Base-by-base conservation (phyloP, 1,139 yeast genomes). In the Lodderomyces theae region DNA sequence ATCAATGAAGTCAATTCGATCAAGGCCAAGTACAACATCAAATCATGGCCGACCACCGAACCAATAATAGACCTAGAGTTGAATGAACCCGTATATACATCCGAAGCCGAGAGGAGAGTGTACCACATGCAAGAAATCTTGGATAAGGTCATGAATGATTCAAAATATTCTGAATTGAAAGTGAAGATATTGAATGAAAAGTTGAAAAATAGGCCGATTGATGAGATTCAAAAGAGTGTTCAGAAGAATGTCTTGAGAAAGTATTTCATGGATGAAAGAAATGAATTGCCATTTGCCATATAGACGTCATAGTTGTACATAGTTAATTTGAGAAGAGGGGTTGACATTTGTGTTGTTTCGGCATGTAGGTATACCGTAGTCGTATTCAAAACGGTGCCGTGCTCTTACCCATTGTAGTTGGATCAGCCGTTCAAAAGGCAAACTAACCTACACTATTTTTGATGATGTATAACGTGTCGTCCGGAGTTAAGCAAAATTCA, bases 11-110 rank as follows among this genome's bases (percentile, higher is more conserved):
- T 81, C 45, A 59, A 68, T 37, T 63, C 66, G 39, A 72, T 83
- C 48, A 72, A 72, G 50, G 52, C 54, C 35, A 72, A 70, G 50
- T 80, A 84, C 56, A 76, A 77, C 35, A 76, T 84, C 41, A 63
- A 68, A 36, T 66, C 79, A 42, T 82, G 88, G 81, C 86, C 89
- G 5, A 53, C 66, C 3, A 58, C 66, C 9, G 69, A 71, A 44
- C 73, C 74, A 8, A 56, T 69, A 17, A 52, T 72, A 39, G 52
- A 58, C 11, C 57, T 69, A 38, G 60, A 66, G 28, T 46, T 71
- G 35, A 60, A 57, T 43, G 44, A 48, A 19, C 63, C 64, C 26
- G 49, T 35, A 26, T 34, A 35, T 23, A 19, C 21, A 4, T 21
- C 29, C 6, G 47, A 40, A 28, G 24, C 54, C 18, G 70, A 68